Base-by-base conservation (phyloP, 2,329 filamentous ascomycete genomes). In the Colletotrichum sp. region DNA sequence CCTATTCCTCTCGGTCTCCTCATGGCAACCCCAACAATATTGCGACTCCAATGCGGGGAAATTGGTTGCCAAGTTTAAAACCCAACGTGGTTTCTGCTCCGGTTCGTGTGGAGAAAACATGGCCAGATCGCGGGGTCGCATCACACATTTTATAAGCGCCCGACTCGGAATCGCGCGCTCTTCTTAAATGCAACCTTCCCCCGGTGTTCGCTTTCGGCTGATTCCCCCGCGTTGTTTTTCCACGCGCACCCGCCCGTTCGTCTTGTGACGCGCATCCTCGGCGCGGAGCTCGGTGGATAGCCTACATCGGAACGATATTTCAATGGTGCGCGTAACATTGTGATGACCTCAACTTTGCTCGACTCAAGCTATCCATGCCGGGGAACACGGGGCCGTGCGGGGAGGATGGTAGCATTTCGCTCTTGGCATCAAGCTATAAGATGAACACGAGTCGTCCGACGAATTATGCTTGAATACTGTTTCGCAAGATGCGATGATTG, bases 261-360 rank as follows among this genome's bases (percentile, higher is more conserved):
- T 43, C 8, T 12, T 61, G 55, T 62, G 38, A 38, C 13, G 38
- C 21, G 16, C 13, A 33, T 13, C 6, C 18, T 34, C 66, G 27
- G 24, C 24, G 66, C 47, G 59, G 58, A 51, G 27, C 58, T 55
- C 27, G 31, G 62, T 43, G 62, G 62, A 66, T 27, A 57, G 29
- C 43, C 36, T 21, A 24, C 24, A 15, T 21, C 62, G 68, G 62
- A 63, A 71, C 29, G 43, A 47, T 24, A 51, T 62, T 51, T 72
- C 34, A 74, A 74, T 74, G 72, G 72, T 67, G 72, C 72, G 72
- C 72, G 47, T 71, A 74, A 47, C 43, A 47, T 43, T 18, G 68
- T 31, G 72, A 74, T 74, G 72, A 74, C 72, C 68, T 71, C 72
- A 67, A 3, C 38, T 70, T 24, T 13, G 57, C 34, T 21, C 34